Percentiles rank a stretch among this genome's conserved stretches.
Evolutionary conservation across 306 rosid species (phyloP).

Genomic region (Canavalia ensiformis): DNA sequence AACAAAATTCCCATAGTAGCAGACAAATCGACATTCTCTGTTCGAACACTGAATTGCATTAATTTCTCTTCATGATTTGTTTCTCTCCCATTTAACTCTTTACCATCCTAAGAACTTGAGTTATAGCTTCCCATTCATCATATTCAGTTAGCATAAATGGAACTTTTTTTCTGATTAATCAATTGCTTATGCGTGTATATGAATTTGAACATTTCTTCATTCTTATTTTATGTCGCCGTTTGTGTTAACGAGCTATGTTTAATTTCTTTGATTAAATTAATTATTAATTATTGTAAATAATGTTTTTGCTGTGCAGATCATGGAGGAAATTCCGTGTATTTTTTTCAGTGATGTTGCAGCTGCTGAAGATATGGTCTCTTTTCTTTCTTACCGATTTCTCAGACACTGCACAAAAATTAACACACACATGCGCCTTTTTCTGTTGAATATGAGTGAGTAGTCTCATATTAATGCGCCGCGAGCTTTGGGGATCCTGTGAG

Average conservation of each 20-base stretch:
- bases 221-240: too few species aligned
- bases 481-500: slow-evolving; percentile 34
- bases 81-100: neutral
- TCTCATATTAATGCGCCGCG: slow-evolving; percentile 20
- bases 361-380: slow-evolving; percentile 48
- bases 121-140: neutral
- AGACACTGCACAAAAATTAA: slow-evolving; percentile 1
- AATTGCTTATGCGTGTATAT: too few species aligned
- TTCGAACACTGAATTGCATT: slow-evolving; percentile 43
- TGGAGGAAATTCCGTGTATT: slow-evolving; percentile 53
- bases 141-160: too few species aligned
- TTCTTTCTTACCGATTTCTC: slow-evolving; percentile 35
- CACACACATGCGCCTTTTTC: slow-evolving; percentile 27
- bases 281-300: neutral
- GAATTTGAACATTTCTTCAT: too few species aligned
- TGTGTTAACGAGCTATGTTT: neutral
- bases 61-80: slow-evolving; percentile 17
- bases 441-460: neutral
- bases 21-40: slow-evolving; percentile 19
- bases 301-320: slow-evolving; percentile 23
- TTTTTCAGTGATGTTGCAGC: slow-evolving; percentile 37
- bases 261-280: neutral
- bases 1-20: neutral
- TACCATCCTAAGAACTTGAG: slow-evolving; percentile 22
- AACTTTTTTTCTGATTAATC: neutral